Evolutionary conservation across 805 yeast species (phyloP), one percentile per base, ranked within the genome.

Genomic region (Metschnikowia continentalis): DNA sequence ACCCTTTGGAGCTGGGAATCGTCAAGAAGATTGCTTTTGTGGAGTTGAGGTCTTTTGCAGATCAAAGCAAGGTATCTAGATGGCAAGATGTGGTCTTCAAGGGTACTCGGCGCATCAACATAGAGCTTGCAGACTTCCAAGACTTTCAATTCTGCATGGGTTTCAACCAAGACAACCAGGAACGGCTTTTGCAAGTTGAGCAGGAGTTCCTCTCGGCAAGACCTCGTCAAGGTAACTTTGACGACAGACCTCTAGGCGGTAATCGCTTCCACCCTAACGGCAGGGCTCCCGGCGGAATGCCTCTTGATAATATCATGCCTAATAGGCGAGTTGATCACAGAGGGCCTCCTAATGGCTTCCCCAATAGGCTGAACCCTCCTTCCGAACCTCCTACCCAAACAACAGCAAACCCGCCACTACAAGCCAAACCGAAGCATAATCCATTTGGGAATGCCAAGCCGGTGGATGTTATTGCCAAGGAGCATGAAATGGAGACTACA

Each of bases 371-470:
- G 20, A 20, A 8, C 7, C 26, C 13, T n/a, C 4, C 20, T 14
- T 20, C 7, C n/a, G 36, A n/a, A 5, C 26, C n/a, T 33, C 26
- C 35, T 10, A 20, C 20, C n/a, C 46, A 42, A 42, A 22, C n/a
- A 13, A 8, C 22, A 14, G 10, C 38, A n/a, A 42, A 15, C 22
- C 32, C 32, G 3, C 37, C 46, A 20, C 38, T 42, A 32, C 37
- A 42, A 42, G 20, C 38, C 33, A 42, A 19, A 22, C 67, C 72
- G 3, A 83, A 79, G 58, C 55, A 78, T 0, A 87, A 82, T 62
- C 94, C 96, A 5, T 89, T 90, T 71, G 96, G 96, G 0, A 71
- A 79, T 4, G 96, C 96, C 1, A 87, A 82, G 67, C 96, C 96
- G 1, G 92, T 89, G 5, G 96, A 89, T 65, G 81, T 86, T 2